Evolutionary conservation across 2,329 filamentous ascomycete genomes (phyloP).

Genomic region (Rutstroemia sp.): DNA sequence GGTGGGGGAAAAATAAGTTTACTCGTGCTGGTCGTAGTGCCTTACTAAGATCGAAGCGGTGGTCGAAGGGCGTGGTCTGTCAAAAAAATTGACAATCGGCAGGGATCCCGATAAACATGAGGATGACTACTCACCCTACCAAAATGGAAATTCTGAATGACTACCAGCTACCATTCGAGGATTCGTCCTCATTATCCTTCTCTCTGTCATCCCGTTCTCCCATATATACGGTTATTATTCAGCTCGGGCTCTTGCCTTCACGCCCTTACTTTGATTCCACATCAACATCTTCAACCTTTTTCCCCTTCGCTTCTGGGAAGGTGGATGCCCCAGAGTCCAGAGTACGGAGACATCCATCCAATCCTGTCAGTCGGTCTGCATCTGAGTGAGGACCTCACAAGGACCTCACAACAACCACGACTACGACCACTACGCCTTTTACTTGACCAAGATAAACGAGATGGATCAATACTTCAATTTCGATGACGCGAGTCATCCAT

Average conservation of each 20-base stretch:
- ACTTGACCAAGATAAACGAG: conserved; percentile 35
- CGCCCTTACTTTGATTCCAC: conserved; percentile 19
- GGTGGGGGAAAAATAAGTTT: too few relatives aligned
- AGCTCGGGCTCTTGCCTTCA: neutral
- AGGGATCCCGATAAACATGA: too few relatives aligned
- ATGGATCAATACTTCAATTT: conserved; percentile 58
- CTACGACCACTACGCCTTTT: conserved; percentile 20
- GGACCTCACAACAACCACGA: neutral
- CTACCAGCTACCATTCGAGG: too few relatives aligned
- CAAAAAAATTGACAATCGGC: too few relatives aligned
- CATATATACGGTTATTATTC: conserved; percentile 1
- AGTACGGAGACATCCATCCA: neutral
- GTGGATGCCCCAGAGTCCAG: neutral
- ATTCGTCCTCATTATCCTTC: neutral
- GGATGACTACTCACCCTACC: too few relatives aligned
- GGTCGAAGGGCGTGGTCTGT: too few relatives aligned
- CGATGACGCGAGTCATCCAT: conserved; percentile 37
- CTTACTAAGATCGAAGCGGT: too few relatives aligned
- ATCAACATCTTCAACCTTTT: neutral
- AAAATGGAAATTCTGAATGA: too few relatives aligned
- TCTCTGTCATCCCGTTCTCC: neutral
- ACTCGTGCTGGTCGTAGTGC: too few relatives aligned
- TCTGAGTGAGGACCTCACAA: neutral
- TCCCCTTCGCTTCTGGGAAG: neutral
- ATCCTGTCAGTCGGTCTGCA: neutral